phyloP scores from a whole-genome alignment of 2,329 filamentous ascomycete genomes.

The Neocucurbitaria cava region DNA sequence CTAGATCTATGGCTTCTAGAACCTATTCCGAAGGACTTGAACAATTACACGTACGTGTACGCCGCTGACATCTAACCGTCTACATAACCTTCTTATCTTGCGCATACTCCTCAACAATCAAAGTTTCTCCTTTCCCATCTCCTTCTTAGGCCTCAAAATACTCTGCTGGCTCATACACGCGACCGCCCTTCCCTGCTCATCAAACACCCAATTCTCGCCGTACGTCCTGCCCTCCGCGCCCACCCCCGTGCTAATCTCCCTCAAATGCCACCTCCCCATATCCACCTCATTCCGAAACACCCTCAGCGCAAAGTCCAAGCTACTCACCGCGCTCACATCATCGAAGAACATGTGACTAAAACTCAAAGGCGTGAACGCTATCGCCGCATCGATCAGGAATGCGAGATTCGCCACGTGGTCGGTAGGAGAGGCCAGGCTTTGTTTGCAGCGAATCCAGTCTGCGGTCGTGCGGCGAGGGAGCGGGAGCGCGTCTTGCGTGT shows the following conservation, averaged over 20 bases:
- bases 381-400: constrained; percentile 55
- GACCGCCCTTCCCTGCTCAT: constrained; percentile 53
- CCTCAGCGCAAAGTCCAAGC: constrained; percentile 60
- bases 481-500: constrained; percentile 49
- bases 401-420: constrained; percentile 51
- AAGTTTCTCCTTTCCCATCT: constrained; percentile 11
- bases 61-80: too few relatives aligned
- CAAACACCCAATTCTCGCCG: constrained; percentile 55
- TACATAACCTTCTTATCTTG: too few relatives aligned
- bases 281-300: constrained; percentile 51
- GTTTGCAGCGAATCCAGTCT: constrained; percentile 51
- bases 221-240: constrained; percentile 55
- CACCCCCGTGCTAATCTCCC: constrained; percentile 50
- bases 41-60: not conserved
- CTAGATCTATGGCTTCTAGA: not conserved
- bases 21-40: not conserved
- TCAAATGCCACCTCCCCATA: constrained; percentile 53
- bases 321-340: constrained; percentile 54
- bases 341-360: constrained; percentile 55
- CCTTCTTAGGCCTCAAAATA: constrained; percentile 38
- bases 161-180: constrained; percentile 59
- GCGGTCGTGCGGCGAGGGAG: constrained; percentile 43
- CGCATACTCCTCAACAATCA: too few relatives aligned
- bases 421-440: constrained; percentile 19
- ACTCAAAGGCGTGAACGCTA: constrained; percentile 55